phyloP scores from a whole-genome alignment of 164 flowering plant species.

The Dillenia turbinata region DNA sequence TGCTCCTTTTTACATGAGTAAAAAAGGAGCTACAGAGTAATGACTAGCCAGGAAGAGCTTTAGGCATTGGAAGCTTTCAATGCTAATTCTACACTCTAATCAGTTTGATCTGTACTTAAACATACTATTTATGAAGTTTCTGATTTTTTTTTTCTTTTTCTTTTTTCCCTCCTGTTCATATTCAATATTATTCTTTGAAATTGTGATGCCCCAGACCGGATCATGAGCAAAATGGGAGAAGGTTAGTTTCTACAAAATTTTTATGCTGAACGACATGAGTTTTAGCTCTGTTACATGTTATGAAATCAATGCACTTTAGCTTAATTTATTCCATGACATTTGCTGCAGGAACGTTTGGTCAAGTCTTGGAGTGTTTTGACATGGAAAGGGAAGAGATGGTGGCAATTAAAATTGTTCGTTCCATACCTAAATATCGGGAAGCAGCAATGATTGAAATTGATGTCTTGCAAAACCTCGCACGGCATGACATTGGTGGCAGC shows the following conservation, averaged over 20 bases:
- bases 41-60: too few relatives aligned
- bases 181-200: neutral
- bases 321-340: neutral
- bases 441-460: constrained; percentile 98
- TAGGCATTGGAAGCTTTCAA: too few relatives aligned
- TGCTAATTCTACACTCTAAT: too few relatives aligned
- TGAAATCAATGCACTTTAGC: too few relatives aligned
- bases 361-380: constrained; percentile 90
- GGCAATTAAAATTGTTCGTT: constrained; percentile 86
- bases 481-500: constrained; percentile 64
- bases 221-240: constrained; percentile 93
- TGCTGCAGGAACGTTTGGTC: constrained; percentile 85
- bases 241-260: constrained; percentile 39
- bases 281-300: too few relatives aligned
- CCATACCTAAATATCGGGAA: constrained; percentile 81
- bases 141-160: neutral
- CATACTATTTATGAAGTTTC: neutral
- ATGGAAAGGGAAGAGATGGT: constrained; percentile 71
- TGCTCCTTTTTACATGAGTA: too few relatives aligned
- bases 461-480: constrained; percentile 72
- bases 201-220: constrained; percentile 52
- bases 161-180: neutral
- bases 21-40: too few relatives aligned
- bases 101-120: too few relatives aligned
- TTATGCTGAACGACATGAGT: too few relatives aligned